Evolutionary conservation across 1,139 yeast genomes (phyloP), one percentile per base, ranked within the genome.

Genomic region (Tardiomyces digboiensis): DNA sequence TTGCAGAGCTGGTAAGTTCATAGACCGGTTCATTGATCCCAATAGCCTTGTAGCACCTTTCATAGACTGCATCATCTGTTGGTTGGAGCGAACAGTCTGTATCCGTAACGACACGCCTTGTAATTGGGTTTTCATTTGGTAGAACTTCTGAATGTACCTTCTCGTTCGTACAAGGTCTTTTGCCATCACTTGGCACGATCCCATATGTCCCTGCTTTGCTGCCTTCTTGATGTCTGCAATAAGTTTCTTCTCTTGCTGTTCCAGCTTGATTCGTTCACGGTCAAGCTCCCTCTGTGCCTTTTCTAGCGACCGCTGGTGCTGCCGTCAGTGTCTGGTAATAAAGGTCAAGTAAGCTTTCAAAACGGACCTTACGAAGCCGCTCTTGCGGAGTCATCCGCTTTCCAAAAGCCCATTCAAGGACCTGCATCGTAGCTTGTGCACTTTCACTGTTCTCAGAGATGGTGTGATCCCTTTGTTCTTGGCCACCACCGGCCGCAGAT

Each of bases 381-480:
- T 91, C 98, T 60, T 88, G 97, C 7, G 98, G 97, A 41, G 98
- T 88, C 53, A 85, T 68, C 61, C 82, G 77, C 72, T 88, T 86
- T 14, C 98, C 98, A 66, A 91, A 91, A 21, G 87, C 88, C 97
- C 97, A 91, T 60, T 88, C 95, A 55, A 89, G 76, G 55, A 88
- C 66, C 56, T 76, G 81, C 80, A 75, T 75, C n/a, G n/a, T n/a
- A n/a, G n/a, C n/a, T n/a, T n/a, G n/a, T n/a, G n/a, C n/a, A n/a
- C n/a, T n/a, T n/a, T n/a, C n/a, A n/a, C n/a, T n/a, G n/a, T n/a
- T n/a, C n/a, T n/a, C n/a, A n/a, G n/a, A n/a, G n/a, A n/a, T n/a
- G n/a, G n/a, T n/a, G n/a, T n/a, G n/a, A n/a, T n/a, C n/a, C n/a
- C n/a, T n/a, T n/a, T n/a, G n/a, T n/a, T n/a, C n/a, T n/a, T n/a